These are phyloP conservation scores for Arachnopeziza araneosa DNA, from an alignment of 2,329 filamentous ascomycete genomes.

Conservation along the genomic window DNA sequence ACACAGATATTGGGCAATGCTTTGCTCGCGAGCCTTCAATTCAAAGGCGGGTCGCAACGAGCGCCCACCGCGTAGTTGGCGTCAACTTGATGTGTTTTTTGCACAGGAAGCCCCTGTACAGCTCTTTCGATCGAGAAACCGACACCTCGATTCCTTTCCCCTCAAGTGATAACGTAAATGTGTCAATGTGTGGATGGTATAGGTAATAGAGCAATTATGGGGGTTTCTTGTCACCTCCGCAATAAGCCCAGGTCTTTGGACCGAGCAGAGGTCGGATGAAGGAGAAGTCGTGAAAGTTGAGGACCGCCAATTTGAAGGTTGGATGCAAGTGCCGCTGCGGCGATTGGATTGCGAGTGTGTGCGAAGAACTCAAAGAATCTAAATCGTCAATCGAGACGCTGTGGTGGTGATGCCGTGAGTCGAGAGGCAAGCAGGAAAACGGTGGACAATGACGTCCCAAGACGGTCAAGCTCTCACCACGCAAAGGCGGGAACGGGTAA, in stretches of 20 bases:
- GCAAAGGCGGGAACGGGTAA: conserved; percentile 7
- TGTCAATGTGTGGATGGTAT: conserved; percentile 4
- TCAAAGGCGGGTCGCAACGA: conserved; percentile 44
- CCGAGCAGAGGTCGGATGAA: conserved; percentile 85
- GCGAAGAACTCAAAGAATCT: not conserved
- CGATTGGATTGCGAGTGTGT: conserved; percentile 8
- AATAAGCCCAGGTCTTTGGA: conserved; percentile 89
- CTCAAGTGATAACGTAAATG: conserved; percentile 2
- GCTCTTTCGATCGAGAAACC: conserved; percentile 11
- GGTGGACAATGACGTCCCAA: conserved; percentile 4
- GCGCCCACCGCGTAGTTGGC: conserved; percentile 44
- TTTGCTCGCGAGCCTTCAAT: conserved; percentile 13
- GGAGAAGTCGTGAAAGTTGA: conserved; percentile 64
- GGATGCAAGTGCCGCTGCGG: conserved; percentile 27
- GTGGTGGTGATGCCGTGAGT: not conserved
- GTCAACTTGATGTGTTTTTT: conserved; percentile 43
- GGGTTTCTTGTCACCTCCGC: conserved; percentile 94
- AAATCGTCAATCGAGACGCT: not conserved
- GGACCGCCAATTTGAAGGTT: conserved; percentile 92
- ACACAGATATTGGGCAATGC: not conserved
- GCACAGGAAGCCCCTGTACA: conserved; percentile 33
- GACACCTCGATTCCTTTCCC: conserved; percentile 17
- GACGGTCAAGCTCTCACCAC: conserved; percentile 1
- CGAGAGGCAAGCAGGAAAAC: not conserved
- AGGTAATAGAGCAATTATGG: conserved; percentile 63